Conservation (phyloP, 2,329 filamentous ascomycete species). For the Cryphonectria japonica region DNA sequence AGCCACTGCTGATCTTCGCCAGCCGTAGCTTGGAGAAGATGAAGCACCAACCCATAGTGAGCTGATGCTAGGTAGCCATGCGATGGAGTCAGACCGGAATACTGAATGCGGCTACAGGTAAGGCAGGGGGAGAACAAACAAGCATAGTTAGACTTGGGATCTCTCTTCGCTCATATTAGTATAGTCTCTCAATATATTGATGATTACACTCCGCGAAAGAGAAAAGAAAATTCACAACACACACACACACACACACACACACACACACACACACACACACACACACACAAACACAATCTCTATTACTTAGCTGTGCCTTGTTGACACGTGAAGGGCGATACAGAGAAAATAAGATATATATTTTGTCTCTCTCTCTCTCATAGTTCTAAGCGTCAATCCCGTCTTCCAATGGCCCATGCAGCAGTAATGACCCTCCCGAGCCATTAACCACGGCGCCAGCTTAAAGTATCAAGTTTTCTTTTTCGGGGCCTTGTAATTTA, state of each 20-base stretch:
- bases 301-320: neutral
- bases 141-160: neutral
- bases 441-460: neutral
- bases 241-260: too few species aligned
- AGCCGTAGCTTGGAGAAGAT: neutral
- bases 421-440: neutral
- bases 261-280: too few species aligned
- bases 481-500: neutral
- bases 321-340: neutral
- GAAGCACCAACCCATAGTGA: neutral
- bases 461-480: neutral
- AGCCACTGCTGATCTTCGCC: neutral
- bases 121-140: neutral
- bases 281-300: neutral
- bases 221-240: too few species aligned
- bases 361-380: neutral
- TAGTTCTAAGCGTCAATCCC: neutral
- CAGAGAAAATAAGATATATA: neutral
- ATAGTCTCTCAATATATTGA: neutral
- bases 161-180: neutral
- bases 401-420: neutral
- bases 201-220: neutral
- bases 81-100: neutral
- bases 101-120: constrained; percentile 5
- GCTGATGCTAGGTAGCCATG: neutral